Conservation (phyloP, 202 grass and related monocot species). For the Dendrocalamus latiflorus region DNA sequence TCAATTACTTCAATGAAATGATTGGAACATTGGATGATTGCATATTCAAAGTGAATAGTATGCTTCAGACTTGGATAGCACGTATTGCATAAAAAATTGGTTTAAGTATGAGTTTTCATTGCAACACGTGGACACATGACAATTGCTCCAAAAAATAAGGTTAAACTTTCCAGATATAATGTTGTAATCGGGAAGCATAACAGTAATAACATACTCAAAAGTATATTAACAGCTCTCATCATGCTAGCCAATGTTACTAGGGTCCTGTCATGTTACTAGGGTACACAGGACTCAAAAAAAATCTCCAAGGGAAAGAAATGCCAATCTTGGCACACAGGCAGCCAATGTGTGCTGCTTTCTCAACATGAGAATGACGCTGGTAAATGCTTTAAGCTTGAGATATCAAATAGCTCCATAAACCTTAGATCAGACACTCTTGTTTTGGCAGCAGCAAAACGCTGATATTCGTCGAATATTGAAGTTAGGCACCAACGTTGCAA, state of each 20-base stretch:
- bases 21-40: too few species aligned
- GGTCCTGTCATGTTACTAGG: not conserved
- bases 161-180: not conserved
- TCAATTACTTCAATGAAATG: too few species aligned
- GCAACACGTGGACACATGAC: too few species aligned
- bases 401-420: slow-evolving; percentile 79
- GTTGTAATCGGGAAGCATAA: not conserved
- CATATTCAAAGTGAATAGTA: too few species aligned
- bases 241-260: not conserved
- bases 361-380: slow-evolving; percentile 42
- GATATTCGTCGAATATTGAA: slow-evolving; percentile 77
- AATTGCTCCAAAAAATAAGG: slow-evolving; percentile 2
- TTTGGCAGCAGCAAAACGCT: slow-evolving; percentile 73
- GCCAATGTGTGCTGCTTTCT: not conserved
- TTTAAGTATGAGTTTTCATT: too few species aligned
- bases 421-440: slow-evolving; percentile 76
- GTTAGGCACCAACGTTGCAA: slow-evolving; percentile 72
- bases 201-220: not conserved
- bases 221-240: not conserved
- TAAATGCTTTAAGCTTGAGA: slow-evolving; percentile 44
- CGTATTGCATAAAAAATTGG: too few species aligned
- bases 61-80: too few species aligned
- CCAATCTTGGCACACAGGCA: not conserved
- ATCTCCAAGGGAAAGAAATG: not conserved
- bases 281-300: not conserved